Conservation (phyloP, 768 basidiomycete genomes). For the Candolleomyces eurysporus region DNA sequence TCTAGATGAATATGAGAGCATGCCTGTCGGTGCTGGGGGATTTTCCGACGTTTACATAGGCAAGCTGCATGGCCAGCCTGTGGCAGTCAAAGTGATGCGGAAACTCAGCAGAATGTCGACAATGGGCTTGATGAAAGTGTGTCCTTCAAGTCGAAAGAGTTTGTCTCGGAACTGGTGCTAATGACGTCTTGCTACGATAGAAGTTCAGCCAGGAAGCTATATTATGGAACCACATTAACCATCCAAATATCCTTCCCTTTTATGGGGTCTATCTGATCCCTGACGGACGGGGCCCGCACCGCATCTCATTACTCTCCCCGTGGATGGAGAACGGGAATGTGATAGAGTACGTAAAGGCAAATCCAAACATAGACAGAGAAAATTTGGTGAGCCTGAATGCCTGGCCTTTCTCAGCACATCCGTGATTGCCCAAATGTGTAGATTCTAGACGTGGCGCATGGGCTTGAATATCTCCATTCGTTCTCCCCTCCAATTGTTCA, state of each 20-base stretch:
- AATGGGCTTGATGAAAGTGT: not conserved
- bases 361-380: slow-evolving; percentile 3
- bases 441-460: slow-evolving; percentile 4
- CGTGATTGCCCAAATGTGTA: not conserved
- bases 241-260: slow-evolving; percentile 17
- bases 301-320: slow-evolving; percentile 14
- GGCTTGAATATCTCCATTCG: slow-evolving; percentile 5
- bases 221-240: slow-evolving; percentile 15
- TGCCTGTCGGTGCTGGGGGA: not conserved
- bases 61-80: not conserved
- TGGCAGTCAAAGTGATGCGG: slow-evolving; percentile 11
- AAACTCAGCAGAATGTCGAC: not conserved
- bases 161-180: not conserved
- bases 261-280: slow-evolving; percentile 14
- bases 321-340: slow-evolving; percentile 19
- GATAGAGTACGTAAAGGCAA: slow-evolving; percentile 9
- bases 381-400: slow-evolving; percentile 7
- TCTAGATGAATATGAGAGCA: not conserved
- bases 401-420: not conserved
- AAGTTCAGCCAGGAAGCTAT: slow-evolving; percentile 10
- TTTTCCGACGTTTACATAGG: slow-evolving; percentile 8
- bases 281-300: not conserved
- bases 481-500: slow-evolving; percentile 11
- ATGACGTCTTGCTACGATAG: not conserved
- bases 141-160: not conserved